These are phyloP conservation scores for Globisporangium megalacanthum DNA, from an alignment of 352 stramenopile genomes.

Conservation along the genomic window DNA sequence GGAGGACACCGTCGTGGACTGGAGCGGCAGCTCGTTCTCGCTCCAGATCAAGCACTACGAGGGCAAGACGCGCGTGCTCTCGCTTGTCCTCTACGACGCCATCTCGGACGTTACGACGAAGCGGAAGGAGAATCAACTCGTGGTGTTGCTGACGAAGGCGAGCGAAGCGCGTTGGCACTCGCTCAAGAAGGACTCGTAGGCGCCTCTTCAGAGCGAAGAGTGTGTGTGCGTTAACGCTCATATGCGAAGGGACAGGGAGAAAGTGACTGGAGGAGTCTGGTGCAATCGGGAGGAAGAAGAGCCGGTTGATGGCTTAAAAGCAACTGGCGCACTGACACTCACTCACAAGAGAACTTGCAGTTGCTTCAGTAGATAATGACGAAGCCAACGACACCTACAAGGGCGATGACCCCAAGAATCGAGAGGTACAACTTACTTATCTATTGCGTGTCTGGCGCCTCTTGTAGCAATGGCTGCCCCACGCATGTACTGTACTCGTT, in stretches of 20 bases:
- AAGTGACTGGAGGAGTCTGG: too few relatives aligned
- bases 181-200: slow-evolving; percentile 75
- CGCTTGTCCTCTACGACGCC: slow-evolving; percentile 75
- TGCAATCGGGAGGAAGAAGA: too few relatives aligned
- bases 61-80: slow-evolving; percentile 65
- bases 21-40: slow-evolving; percentile 46
- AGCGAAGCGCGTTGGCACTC: slow-evolving; percentile 78
- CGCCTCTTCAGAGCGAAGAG: background rate
- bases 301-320: too few relatives aligned
- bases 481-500: background rate
- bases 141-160: slow-evolving; percentile 69
- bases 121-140: slow-evolving; percentile 76
- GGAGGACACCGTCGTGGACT: slow-evolving; percentile 63
- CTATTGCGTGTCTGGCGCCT: too few relatives aligned
- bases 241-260: too few relatives aligned
- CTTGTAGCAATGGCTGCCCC: too few relatives aligned
- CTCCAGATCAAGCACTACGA: slow-evolving; percentile 61
- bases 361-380: too few relatives aligned
- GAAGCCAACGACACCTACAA: background rate
- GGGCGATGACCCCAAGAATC: background rate
- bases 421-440: slow-evolving; percentile 13
- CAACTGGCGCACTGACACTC: background rate
- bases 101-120: slow-evolving; percentile 77
- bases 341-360: background rate
- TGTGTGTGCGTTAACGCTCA: too few relatives aligned